Percentiles rank a stretch among this genome's conserved stretches.
Conservation (phyloP, 75 land plant genomes). For the Cupressus sempervirens region DNA sequence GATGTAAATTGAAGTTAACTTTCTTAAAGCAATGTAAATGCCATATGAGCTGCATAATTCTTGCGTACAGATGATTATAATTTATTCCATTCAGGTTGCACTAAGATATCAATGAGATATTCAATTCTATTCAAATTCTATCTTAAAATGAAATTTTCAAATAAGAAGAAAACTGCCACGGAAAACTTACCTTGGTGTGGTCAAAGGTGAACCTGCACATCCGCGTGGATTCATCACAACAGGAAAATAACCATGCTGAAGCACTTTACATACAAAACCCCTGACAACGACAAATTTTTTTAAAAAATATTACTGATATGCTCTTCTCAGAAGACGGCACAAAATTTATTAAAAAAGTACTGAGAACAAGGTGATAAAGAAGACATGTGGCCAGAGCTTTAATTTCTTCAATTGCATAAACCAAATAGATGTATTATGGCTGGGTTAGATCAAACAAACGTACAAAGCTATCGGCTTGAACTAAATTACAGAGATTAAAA, state of each 20-base stretch:
- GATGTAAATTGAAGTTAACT: background rate
- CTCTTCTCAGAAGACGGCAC: background rate
- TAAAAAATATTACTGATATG: background rate
- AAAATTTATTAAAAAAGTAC: background rate
- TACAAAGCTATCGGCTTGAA: background rate
- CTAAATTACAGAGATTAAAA: background rate
- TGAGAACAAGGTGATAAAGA: background rate
- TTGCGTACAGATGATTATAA: background rate
- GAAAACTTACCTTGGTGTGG: conserved; percentile 68
- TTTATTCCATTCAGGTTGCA: background rate
- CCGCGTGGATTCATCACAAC: conserved; percentile 96
- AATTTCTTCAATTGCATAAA: background rate
- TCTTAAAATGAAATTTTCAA: background rate
- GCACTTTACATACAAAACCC: conserved; percentile 47
- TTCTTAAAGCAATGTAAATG: background rate
- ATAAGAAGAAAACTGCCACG: background rate
- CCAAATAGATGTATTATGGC: background rate
- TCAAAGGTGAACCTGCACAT: conserved; percentile 89
- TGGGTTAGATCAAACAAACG: background rate
- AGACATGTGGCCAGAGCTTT: background rate
- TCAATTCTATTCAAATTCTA: background rate
- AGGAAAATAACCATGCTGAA: conserved; percentile 70
- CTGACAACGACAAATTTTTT: conserved; percentile 14
- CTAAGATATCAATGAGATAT: background rate
- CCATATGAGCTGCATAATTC: background rate